A percentile compares a stretch with the other conserved stretches of the same genome.
These are phyloP conservation scores for Gautieria morchelliformis DNA, from an alignment of 768 basidiomycete species.

Conservation along the genomic window DNA sequence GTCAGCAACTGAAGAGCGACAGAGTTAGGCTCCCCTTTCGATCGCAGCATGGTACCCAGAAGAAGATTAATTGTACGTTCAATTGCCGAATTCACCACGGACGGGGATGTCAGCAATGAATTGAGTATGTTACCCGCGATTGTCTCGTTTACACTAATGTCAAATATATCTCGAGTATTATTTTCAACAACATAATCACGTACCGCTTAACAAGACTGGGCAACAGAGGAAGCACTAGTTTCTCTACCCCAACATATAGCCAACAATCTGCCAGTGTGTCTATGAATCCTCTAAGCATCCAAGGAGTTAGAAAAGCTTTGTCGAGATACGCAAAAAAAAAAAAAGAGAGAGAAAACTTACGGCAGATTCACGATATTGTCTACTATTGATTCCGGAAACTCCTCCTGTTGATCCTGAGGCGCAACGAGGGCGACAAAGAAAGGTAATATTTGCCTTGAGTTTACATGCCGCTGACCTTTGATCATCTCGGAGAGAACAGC, in stretches of 20 bases:
- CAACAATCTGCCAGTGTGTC: slow-evolving; percentile 12
- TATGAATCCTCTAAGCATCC: slow-evolving; percentile 9
- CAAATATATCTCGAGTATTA: not conserved
- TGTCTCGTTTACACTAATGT: not conserved
- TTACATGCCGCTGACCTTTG: slow-evolving; percentile 32
- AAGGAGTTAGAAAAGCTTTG: slow-evolving; percentile 1
- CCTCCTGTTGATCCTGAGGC: slow-evolving; percentile 46
- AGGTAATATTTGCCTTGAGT: slow-evolving; percentile 51
- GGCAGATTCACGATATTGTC: slow-evolving; percentile 32
- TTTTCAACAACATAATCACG: not conserved
- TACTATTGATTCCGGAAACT: slow-evolving; percentile 29
- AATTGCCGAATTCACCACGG: slow-evolving; percentile 25
- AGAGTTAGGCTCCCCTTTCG: not conserved
- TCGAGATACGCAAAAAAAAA: not conserved
- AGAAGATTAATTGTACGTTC: slow-evolving; percentile 18
- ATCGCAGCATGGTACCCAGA: not conserved
- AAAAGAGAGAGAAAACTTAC: slow-evolving; percentile 28
- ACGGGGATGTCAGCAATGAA: slow-evolving; percentile 25
- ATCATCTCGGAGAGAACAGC: slow-evolving; percentile 46
- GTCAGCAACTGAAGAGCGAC: slow-evolving; percentile 32
- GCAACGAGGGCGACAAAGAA: slow-evolving; percentile 57
- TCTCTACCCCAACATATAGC: slow-evolving; percentile 16
- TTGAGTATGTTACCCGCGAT: slow-evolving; percentile 27
- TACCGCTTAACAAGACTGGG: slow-evolving; percentile 12
- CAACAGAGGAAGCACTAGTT: slow-evolving; percentile 20